Evolutionary conservation across 108 stramenopile genomes (phyloP).

Genomic region (Cyclostephanos invisitatus): DNA sequence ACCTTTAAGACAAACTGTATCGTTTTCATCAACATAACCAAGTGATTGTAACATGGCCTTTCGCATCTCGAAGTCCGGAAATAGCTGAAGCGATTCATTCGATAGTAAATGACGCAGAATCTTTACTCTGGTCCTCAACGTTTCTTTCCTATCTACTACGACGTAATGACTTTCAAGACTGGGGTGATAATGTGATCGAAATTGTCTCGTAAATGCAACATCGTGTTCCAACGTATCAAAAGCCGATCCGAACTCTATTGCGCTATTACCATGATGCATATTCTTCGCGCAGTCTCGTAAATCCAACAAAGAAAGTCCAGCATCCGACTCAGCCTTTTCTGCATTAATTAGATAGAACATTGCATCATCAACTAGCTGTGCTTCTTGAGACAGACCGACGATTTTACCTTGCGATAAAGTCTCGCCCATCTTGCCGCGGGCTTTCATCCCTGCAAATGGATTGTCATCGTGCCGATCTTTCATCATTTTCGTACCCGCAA

Average conservation of each 20-base stretch:
- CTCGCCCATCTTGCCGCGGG: constrained; percentile 60
- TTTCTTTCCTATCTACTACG: constrained; percentile 66
- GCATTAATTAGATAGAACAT: constrained; percentile 53
- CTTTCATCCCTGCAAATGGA: constrained; percentile 76
- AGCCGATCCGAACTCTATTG: constrained; percentile 59
- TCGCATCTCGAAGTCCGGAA: constrained; percentile 93
- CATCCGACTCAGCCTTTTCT: constrained; percentile 53
- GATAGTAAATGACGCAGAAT: constrained; percentile 74
- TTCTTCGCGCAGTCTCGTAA: constrained; percentile 60
- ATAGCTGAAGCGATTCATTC: constrained; percentile 87
- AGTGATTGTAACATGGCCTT: constrained; percentile 84
- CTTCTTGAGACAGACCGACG: constrained; percentile 37
- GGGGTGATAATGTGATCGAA: constrained; percentile 70
- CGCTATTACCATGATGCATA: constrained; percentile 58
- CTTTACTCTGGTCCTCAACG: constrained; percentile 54
- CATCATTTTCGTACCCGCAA: constrained; percentile 51
- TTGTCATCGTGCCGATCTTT: constrained; percentile 48
- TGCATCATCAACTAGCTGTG: constrained; percentile 54
- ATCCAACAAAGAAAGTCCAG: constrained; percentile 54
- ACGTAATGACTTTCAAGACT: constrained; percentile 65
- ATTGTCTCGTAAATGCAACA: constrained; percentile 45
- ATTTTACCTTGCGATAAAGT: constrained; percentile 12
- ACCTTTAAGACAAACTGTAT: constrained; percentile 92
- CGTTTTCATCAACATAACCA: constrained; percentile 86
- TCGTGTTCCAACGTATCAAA: constrained; percentile 48